Percentiles rank a stretch among this genome's conserved stretches.
Evolutionary conservation across 352 stramenopile genomes (phyloP).

Genomic region (Pythium pyrilobum): DNA sequence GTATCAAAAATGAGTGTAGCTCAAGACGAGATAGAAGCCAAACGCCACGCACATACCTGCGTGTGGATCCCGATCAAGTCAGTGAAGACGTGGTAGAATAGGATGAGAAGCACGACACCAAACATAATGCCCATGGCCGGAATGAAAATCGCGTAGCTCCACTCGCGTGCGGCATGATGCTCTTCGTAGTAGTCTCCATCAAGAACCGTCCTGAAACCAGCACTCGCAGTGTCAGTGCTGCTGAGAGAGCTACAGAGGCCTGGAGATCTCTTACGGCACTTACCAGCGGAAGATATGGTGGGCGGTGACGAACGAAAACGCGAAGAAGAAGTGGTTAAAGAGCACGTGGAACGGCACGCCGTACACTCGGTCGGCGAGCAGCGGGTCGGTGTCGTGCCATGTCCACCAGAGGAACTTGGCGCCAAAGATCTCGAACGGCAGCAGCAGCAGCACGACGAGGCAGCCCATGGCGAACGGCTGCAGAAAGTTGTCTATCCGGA

Average conservation of each 20-base stretch:
- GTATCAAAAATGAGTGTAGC: too few species aligned
- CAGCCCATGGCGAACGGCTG: conserved; percentile 65
- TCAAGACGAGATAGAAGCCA: too few species aligned
- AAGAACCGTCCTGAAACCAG: conserved; percentile 37
- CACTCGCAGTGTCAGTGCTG: not conserved
- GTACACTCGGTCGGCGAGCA: conserved; percentile 53
- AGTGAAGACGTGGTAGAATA: conserved; percentile 59
- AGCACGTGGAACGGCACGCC: conserved; percentile 60
- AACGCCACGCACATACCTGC: conserved; percentile 18
- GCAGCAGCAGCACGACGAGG: conserved; percentile 45
- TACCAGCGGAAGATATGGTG: conserved; percentile 62
- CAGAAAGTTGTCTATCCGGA: conserved; percentile 68
- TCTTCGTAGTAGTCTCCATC: conserved; percentile 59
- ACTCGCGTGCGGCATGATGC: conserved; percentile 57
- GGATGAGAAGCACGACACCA: conserved; percentile 46
- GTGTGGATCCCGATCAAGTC: conserved; percentile 51
- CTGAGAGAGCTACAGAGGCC: too few species aligned
- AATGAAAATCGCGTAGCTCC: conserved; percentile 55
- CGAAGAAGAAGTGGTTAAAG: conserved; percentile 66
- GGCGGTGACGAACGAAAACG: conserved; percentile 37
- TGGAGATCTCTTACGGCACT: not conserved
- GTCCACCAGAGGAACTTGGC: conserved; percentile 85
- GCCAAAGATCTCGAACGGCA: conserved; percentile 74
- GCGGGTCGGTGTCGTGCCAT: conserved; percentile 76
- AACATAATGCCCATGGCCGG: conserved; percentile 45